Evolutionary conservation across 495 filamentous ascomycete species (phyloP).

Genomic region (Penicillium manginii): DNA sequence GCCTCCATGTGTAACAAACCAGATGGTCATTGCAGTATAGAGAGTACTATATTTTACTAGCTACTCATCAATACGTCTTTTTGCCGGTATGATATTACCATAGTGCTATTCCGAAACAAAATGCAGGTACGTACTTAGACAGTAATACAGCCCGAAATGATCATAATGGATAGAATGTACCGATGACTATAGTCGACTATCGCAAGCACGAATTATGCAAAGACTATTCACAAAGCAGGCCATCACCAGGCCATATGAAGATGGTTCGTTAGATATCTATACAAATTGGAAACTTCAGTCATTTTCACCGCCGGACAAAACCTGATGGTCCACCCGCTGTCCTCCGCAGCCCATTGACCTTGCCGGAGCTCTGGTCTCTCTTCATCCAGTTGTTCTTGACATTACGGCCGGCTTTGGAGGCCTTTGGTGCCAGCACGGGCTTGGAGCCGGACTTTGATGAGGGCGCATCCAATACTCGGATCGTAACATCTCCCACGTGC

Average conservation of each 20-base stretch:
- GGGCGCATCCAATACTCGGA: slow-evolving; percentile 54
- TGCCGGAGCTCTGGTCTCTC: slow-evolving; percentile 38
- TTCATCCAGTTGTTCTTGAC: slow-evolving; percentile 55
- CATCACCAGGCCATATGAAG: background rate
- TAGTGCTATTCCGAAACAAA: too few relatives aligned
- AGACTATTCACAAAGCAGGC: slow-evolving; percentile 2
- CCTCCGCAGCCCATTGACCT: slow-evolving; percentile 45
- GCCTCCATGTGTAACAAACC: too few relatives aligned
- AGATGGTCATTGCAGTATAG: too few relatives aligned
- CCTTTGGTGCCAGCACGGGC: slow-evolving; percentile 51
- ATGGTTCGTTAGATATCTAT: slow-evolving; percentile 4
- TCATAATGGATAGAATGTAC: too few relatives aligned
- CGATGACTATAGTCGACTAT: background rate
- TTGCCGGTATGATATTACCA: too few relatives aligned
- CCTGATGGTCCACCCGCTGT: slow-evolving; percentile 40
- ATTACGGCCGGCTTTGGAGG: slow-evolving; percentile 48
- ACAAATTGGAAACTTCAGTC: background rate
- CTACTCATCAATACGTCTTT: too few relatives aligned
- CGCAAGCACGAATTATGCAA: background rate
- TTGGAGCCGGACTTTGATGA: slow-evolving; percentile 36
- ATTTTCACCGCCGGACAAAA: slow-evolving; percentile 46
- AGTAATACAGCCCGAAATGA: too few relatives aligned
- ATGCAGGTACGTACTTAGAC: too few relatives aligned
- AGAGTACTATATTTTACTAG: too few relatives aligned
- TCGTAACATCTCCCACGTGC: slow-evolving; percentile 52